Base-by-base conservation (phyloP, 2,329 filamentous ascomycete genomes). In the Colletotrichum noveboracense region DNA sequence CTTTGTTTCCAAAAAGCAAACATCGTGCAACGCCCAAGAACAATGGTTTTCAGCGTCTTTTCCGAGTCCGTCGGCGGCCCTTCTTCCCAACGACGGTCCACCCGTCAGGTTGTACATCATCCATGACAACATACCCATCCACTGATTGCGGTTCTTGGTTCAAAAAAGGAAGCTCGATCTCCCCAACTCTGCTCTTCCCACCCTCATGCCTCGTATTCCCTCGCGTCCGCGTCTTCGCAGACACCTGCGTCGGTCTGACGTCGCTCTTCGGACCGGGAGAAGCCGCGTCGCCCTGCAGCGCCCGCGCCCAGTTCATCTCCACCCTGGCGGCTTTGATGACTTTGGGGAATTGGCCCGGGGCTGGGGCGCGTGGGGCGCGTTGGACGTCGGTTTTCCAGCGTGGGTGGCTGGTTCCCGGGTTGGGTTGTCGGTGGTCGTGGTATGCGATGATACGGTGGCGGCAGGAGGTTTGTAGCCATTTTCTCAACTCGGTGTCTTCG, bases 281-380 rank as follows among this genome's bases (percentile, higher is more conserved):
- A 0, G 9, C 14, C 1, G 38, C 38, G 38, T 48, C 38, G 38
- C 38, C 38, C 38, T 48, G 38, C 0, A 48, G 18, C 6, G 18
- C 38, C 9, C 5, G 12, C 38, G 38, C 38, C 38, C 38, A 48
- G 18, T n/a, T 58, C 55, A 28, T 24, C 55, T 58, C 38, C 1
- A 16, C 55, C n/a, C 0, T 58, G 13, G 16, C 21, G 8, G 55
- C 13, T 14, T 58, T 58, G 55, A 58, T 58, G 13, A 58, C 1
- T 0, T 58, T 28, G 14, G 55, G 55, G 24, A n/a, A 18, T 0
- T 58, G 21, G 13, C 24, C 55, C 7, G 55, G 55, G 3, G 12
- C 18, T 28, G 55, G 55, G 5, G 26, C 24, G 3, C 0, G 13
- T 0, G 55, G 21, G 21, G 0, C 16, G 55, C 26, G 0, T 24